phyloP scores from a whole-genome alignment of 345 rosid species.

The Murraya paniculata region DNA sequence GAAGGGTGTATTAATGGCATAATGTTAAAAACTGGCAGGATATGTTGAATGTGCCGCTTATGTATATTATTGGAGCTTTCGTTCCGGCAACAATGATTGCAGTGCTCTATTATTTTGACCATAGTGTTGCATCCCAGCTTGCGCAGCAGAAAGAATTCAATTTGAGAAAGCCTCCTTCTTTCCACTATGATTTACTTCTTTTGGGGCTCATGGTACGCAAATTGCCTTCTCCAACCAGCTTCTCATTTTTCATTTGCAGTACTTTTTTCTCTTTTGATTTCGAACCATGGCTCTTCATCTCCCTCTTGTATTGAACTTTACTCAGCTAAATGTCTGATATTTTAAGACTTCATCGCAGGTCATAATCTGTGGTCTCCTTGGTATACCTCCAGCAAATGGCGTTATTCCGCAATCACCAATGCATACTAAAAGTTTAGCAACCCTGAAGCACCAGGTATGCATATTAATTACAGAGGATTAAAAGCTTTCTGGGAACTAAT shows the following conservation, averaged over 20 bases:
- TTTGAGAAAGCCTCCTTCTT: constrained; percentile 82
- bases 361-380: constrained; percentile 69
- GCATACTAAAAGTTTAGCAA: constrained; percentile 84
- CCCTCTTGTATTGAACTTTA: constrained; percentile 14
- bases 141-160: constrained; percentile 94
- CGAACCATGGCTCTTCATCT: not conserved
- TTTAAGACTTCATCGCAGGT: constrained; percentile 36
- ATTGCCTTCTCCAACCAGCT: constrained; percentile 4
- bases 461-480: not conserved
- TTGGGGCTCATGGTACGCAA: constrained; percentile 73
- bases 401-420: constrained; percentile 88
- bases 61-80: constrained; percentile 79
- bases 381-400: constrained; percentile 81
- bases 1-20: not conserved
- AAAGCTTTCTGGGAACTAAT: not conserved
- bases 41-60: constrained; percentile 75
- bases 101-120: constrained; percentile 92
- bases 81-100: constrained; percentile 95
- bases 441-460: constrained; percentile 72
- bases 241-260: not conserved
- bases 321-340: constrained; percentile 8
- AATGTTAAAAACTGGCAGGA: constrained; percentile 49
- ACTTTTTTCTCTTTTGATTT: not conserved
- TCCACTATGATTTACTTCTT: constrained; percentile 87
- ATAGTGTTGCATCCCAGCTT: constrained; percentile 91